Percentiles rank a stretch among this genome's conserved stretches.
These are phyloP conservation scores for Epicoccum sorghinum DNA, from an alignment of 2,329 filamentous ascomycete genomes.

Conservation along the genomic window DNA sequence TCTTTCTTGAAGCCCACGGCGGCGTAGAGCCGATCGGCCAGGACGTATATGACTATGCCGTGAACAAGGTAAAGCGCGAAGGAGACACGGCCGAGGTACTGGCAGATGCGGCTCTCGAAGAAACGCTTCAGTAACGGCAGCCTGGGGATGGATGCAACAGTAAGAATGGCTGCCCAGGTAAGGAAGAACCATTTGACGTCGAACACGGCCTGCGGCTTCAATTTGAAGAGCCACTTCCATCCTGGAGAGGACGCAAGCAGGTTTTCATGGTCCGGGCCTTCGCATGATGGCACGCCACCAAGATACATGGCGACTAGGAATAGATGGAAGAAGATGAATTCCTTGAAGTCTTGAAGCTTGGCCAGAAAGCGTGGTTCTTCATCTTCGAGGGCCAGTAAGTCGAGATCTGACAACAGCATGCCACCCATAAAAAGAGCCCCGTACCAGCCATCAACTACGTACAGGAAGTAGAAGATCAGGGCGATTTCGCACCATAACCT, in stretches of 20 bases:
- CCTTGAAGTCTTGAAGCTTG: slow-evolving; percentile 59
- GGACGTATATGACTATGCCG: slow-evolving; percentile 52
- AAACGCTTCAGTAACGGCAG: slow-evolving; percentile 57
- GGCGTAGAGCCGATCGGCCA: slow-evolving; percentile 66
- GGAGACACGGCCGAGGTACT: slow-evolving; percentile 63
- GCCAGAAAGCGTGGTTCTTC: slow-evolving; percentile 54
- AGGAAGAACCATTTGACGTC: slow-evolving; percentile 73
- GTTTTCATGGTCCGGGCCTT: slow-evolving; percentile 49
- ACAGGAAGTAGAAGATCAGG: slow-evolving; percentile 70
- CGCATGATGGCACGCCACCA: slow-evolving; percentile 65
- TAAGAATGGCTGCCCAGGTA: slow-evolving; percentile 64
- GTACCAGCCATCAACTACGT: slow-evolving; percentile 69
- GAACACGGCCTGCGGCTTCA: slow-evolving; percentile 70
- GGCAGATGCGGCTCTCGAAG: slow-evolving; percentile 57
- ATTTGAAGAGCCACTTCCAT: slow-evolving; percentile 65
- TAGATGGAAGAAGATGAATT: slow-evolving; percentile 44
- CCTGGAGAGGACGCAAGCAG: slow-evolving; percentile 61
- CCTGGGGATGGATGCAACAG: slow-evolving; percentile 63
- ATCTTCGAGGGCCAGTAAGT: slow-evolving; percentile 37
- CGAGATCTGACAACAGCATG: slow-evolving; percentile 46
- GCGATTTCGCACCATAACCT: slow-evolving; percentile 61
- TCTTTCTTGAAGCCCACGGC: slow-evolving; percentile 63
- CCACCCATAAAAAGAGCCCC: slow-evolving; percentile 50
- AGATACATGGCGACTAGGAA: slow-evolving; percentile 62
- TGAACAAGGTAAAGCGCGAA: slow-evolving; percentile 66